Base-by-base conservation (phyloP, 352 stramenopile species). In the Globisporangium radiosum region DNA sequence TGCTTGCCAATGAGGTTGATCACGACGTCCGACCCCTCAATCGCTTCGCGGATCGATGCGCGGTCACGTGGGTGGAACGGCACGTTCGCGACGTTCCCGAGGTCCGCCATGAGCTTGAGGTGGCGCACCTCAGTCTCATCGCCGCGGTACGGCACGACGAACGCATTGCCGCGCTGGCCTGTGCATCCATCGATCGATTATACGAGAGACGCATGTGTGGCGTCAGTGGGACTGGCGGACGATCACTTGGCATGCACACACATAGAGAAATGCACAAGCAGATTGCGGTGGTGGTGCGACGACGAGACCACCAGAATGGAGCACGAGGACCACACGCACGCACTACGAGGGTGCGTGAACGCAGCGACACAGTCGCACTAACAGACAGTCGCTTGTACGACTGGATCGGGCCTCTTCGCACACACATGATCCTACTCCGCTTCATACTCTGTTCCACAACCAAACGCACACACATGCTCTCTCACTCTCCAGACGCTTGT, bases 1-100 rank as follows among this genome's bases (percentile, higher is more conserved):
- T 98, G 82, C 69, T 99, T 99, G 52, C 96, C 96, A 54, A 99
- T 88, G 10, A 99, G 63, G 75, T 99, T 99, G 68, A 99, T 93
- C 42, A 99, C 96, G 62, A 98, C 78, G 64, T 99, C 95, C 40
- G 88, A 92, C 73, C 95, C 90, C 37, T 87, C 69, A 45, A 98
- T 92, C 1, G 93, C 83, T 44, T 97, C 75, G 45, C 81, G 74
- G 54, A 99, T 97, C 52, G 87, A 96, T 55, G 98, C 90, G 50
- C 85, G 76, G 78, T 99, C 95, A 19, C 92, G 88, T 25, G 88
- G 80, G 64, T 85, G 74, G 69, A 96, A 96, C 43, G 79, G 78
- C 43, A 92, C 57, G 48, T 83, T 75, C 19, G 73, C 85, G 47
- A 95, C 78, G 56, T 96, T 94, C 57, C 97, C 97, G 36, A 98